Evolutionary conservation across 495 filamentous ascomycete genomes (phyloP).

Genomic region (Jackrogersella multiformis): DNA sequence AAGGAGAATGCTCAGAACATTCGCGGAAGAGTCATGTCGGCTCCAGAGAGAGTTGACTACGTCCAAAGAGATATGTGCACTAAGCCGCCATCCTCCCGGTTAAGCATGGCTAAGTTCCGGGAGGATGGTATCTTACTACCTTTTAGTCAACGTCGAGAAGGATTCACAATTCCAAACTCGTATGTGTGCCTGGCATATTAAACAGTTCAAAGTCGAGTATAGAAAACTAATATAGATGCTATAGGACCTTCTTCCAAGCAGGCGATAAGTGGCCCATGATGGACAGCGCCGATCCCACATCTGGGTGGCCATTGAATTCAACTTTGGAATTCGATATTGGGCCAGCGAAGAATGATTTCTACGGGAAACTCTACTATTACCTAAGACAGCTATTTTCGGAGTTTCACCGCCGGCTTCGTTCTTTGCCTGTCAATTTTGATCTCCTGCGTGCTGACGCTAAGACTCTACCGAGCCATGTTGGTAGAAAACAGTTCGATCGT

Average conservation of each 20-base stretch:
- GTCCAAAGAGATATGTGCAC: slow-evolving; percentile 16
- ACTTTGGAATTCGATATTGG: slow-evolving; percentile 20
- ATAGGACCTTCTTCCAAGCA: slow-evolving; percentile 23
- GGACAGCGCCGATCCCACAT: slow-evolving; percentile 27
- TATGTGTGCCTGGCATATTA: slow-evolving; percentile 16
- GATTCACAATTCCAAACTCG: slow-evolving; percentile 48
- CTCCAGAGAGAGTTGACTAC: slow-evolving; percentile 33
- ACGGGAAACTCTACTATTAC: slow-evolving; percentile 47
- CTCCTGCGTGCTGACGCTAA: background rate
- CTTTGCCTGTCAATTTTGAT: background rate
- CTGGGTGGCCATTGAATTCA: slow-evolving; percentile 39
- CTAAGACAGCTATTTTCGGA: slow-evolving; percentile 26
- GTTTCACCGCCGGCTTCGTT: slow-evolving; percentile 16
- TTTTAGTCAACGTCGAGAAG: slow-evolving; percentile 42
- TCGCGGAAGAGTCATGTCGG: slow-evolving; percentile 33
- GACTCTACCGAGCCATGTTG: slow-evolving; percentile 1
- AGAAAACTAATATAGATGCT: background rate
- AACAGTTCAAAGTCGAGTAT: background rate
- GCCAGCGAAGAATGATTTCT: slow-evolving; percentile 36
- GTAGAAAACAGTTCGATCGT: slow-evolving; percentile 12
- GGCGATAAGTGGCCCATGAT: slow-evolving; percentile 20
- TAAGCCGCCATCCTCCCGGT: slow-evolving; percentile 11
- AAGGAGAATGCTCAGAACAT: slow-evolving; percentile 16
- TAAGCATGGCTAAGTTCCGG: slow-evolving; percentile 40
- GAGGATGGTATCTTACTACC: slow-evolving; percentile 49